Conservation (phyloP, 2,329 filamentous ascomycete species). For the Clonostachys rhizophaga region DNA sequence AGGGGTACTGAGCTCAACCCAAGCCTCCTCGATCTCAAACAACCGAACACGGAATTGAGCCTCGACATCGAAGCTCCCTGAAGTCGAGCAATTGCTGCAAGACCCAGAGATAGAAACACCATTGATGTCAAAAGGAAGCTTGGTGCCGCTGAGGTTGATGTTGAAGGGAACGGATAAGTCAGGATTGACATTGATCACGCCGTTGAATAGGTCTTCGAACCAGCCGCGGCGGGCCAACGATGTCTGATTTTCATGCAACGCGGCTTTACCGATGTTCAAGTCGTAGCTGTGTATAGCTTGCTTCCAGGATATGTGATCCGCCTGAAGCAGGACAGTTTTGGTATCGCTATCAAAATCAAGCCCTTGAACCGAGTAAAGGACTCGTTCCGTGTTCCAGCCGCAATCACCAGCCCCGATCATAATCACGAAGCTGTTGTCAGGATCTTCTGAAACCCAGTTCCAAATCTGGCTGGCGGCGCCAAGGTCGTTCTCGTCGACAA, state of each 20-base stretch:
- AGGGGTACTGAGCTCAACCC: not conserved
- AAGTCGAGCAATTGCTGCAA: not conserved
- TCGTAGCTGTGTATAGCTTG: constrained; percentile 1
- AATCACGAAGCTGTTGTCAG: not conserved
- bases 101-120: not conserved
- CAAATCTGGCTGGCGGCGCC: not conserved
- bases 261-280: constrained; percentile 1
- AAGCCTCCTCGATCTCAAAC: not conserved
- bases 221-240: not conserved
- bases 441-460: not conserved
- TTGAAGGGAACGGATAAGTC: not conserved
- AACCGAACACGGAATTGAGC: not conserved
- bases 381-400: not conserved
- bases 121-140: not conserved
- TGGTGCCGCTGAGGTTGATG: not conserved
- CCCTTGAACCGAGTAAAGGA: not conserved
- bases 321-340: not conserved
- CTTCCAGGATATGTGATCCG: not conserved
- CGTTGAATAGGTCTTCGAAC: not conserved
- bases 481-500: not conserved
- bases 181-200: not conserved
- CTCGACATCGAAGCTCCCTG: constrained; percentile 1
- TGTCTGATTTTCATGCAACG: not conserved
- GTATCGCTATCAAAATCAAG: not conserved
- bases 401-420: constrained; percentile 1